Base-by-base conservation (phyloP, 2,329 filamentous ascomycete species). In the Colletotrichum orchidophilum region DNA sequence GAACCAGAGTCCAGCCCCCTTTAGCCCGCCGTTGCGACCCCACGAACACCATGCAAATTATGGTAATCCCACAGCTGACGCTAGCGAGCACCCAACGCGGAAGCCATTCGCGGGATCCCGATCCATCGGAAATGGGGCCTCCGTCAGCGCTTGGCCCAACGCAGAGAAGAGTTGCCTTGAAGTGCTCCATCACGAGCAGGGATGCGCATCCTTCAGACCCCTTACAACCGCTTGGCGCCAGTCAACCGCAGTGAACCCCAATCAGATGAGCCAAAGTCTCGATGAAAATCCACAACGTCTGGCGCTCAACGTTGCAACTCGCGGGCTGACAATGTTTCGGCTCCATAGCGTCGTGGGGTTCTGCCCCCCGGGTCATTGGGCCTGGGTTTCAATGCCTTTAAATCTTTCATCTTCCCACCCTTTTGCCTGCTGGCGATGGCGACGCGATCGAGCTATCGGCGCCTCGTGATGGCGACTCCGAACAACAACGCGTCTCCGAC, bases 111-210 rank as follows among this genome's bases (percentile, higher is more conserved):
- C 53, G 52, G 58, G 68, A 13, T 46, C 24, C 8, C 46, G 53
- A 26, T 59, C 52, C 58, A 68, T 53, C 50, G 24, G 29, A 53
- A 26, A 67, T 54, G 58, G 53, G 60, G 21, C 42, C 50, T 18
- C 39, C 5, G 42, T 68, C 63, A 54, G 68, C 68, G 68, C 68
- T 71, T 71, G 58, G n/a, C 63, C 68, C 13, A 33, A 53, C n/a
- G 15, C 8, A 63, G 68, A 13, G 58, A 59, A 49, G 31, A 54
- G n/a, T 31, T 18, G 33, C 33, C 27, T 31, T 27, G 29, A 18
- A 46, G 21, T 33, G 35, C 13, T 39, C 49, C 63, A 39, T 53
- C 24, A 6, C 12, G 27, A 21, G 18, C 68, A 63, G 33, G 68
- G 64, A n/a, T 61, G 2, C 1, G n/a, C n/a, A 53, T 66, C 58